These are phyloP conservation scores for Cryptosporidium viatorum DNA, from an alignment of 169 alveolate genomes.

Conservation along the genomic window DNA sequence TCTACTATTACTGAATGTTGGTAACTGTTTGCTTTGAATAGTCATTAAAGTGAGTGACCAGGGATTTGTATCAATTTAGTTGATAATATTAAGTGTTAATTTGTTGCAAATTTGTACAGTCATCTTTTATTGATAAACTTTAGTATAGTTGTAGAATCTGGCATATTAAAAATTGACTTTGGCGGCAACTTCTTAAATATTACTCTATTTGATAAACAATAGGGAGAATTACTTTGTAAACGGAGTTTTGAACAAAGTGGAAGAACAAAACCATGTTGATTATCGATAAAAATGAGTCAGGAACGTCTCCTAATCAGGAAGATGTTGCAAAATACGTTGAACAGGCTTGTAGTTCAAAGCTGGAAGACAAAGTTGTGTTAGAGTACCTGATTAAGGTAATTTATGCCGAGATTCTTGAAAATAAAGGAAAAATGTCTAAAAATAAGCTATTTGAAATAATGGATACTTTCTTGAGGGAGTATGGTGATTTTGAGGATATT, in stretches of 20 bases:
- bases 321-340: constrained; percentile 1
- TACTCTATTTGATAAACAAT: neutral
- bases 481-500: constrained; percentile 23
- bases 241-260: neutral
- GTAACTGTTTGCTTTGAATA: neutral
- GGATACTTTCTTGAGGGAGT: constrained; percentile 12
- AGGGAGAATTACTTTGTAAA: neutral
- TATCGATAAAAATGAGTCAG: neutral
- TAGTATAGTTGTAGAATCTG: too few relatives aligned
- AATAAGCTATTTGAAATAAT: constrained; percentile 21
- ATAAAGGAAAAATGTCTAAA: constrained; percentile 49
- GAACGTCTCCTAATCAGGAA: neutral
- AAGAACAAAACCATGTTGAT: constrained; percentile 1
- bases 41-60: neutral
- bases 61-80: neutral
- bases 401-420: constrained; percentile 32
- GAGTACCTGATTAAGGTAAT: constrained; percentile 33
- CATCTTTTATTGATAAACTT: neutral
- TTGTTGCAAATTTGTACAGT: neutral
- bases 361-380: constrained; percentile 38
- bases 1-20: neutral
- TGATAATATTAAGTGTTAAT: too few relatives aligned
- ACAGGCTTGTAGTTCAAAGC: constrained; percentile 23
- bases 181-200: neutral
- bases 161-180: neutral